These are phyloP conservation scores for Diospyros kaki DNA, from an alignment of 148 eudicot genomes.

Conservation along the genomic window DNA sequence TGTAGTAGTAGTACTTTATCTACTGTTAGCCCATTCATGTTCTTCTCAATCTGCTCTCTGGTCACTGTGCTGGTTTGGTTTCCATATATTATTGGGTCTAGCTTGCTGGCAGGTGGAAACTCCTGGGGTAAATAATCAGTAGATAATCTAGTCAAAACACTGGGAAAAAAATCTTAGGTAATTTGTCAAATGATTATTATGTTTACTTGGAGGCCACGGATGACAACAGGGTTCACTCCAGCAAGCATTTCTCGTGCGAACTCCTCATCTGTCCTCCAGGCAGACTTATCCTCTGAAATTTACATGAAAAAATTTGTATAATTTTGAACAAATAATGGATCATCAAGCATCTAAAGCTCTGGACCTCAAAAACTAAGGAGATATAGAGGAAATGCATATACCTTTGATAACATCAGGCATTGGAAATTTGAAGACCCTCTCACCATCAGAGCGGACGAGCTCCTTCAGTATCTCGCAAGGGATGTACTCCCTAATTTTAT, in stretches of 20 bases:
- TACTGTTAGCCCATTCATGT: slow-evolving; percentile 66
- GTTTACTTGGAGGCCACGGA: slow-evolving; percentile 59
- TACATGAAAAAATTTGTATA: slow-evolving; percentile 1
- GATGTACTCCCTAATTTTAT: slow-evolving; percentile 41
- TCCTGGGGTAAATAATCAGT: slow-evolving; percentile 39
- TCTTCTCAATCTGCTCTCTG: slow-evolving; percentile 50
- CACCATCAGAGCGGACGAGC: slow-evolving; percentile 65
- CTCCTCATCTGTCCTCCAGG: slow-evolving; percentile 96
- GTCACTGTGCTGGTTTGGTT: slow-evolving; percentile 73
- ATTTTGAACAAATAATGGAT: neutral
- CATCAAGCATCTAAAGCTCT: neutral
- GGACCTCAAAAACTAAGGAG: neutral
- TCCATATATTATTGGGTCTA: slow-evolving; percentile 56
- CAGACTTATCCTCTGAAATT: slow-evolving; percentile 58
- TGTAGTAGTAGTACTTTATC: slow-evolving; percentile 46
- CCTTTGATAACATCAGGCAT: slow-evolving; percentile 78
- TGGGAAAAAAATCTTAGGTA: neutral
- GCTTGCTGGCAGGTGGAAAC: slow-evolving; percentile 78
- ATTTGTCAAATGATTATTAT: slow-evolving; percentile 4
- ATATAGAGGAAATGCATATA: slow-evolving; percentile 11
- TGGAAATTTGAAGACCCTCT: slow-evolving; percentile 57
- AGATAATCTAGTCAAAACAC: neutral
- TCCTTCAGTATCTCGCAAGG: slow-evolving; percentile 79
- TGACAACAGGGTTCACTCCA: slow-evolving; percentile 80
- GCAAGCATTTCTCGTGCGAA: slow-evolving; percentile 96